Evolutionary conservation across 805 yeast genomes (phyloP).

Genomic region (Starmerella riodocensis): DNA sequence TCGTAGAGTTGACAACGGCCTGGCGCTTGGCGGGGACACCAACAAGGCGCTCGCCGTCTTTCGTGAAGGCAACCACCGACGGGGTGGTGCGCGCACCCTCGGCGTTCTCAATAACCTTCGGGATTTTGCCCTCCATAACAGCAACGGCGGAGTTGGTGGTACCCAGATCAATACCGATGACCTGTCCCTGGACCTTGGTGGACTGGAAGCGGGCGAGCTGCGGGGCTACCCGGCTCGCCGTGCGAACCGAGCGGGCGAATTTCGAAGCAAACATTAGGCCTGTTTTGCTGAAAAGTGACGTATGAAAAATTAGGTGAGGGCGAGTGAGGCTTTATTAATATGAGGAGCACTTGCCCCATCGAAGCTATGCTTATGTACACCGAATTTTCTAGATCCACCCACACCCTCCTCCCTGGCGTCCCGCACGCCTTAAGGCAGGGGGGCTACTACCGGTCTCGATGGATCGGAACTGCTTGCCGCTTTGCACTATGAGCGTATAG

Average conservation of each 20-base stretch:
- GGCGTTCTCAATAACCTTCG: conserved; percentile 65
- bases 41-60: conserved; percentile 79
- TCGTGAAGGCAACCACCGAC: conserved; percentile 86
- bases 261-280: conserved; percentile 30
- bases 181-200: conserved; percentile 42
- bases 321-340: conserved; percentile 8
- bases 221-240: conserved; percentile 19
- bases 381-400: conserved; percentile 3
- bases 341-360: conserved; percentile 11
- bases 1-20: conserved; percentile 86
- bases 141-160: conserved; percentile 88
- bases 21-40: conserved; percentile 95
- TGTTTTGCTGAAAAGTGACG: neutral
- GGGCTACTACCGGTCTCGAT: no score
- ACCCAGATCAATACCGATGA: conserved; percentile 77
- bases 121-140: conserved; percentile 62
- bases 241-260: conserved; percentile 28
- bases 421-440: no score
- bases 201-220: conserved; percentile 35
- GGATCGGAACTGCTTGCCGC: no score
- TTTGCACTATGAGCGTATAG: no score
- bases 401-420: no score
- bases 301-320: conserved; percentile 6
- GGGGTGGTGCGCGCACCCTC: conserved; percentile 79
- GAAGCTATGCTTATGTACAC: conserved; percentile 8